Evolutionary conservation across 768 basidiomycete genomes (phyloP).

Genomic region (Baorangia bicolor): DNA sequence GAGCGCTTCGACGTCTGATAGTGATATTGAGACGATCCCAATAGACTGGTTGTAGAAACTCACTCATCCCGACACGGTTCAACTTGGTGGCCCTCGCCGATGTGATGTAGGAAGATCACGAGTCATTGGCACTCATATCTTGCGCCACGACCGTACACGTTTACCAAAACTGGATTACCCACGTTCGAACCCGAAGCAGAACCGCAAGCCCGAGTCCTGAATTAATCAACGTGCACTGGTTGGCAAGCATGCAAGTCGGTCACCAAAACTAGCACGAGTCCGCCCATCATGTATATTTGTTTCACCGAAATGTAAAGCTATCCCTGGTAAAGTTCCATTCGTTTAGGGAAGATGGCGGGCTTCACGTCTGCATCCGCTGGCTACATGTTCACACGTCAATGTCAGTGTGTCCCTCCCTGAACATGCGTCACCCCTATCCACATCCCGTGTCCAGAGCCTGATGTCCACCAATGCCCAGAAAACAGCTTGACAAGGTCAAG

Average conservation of each 20-base stretch:
- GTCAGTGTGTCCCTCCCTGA: not conserved
- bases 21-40: not conserved
- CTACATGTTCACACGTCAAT: not conserved
- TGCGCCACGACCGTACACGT: not conserved
- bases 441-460: not conserved
- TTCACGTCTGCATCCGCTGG: not conserved
- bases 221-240: too few relatives aligned
- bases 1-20: constrained; percentile 67
- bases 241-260: too few relatives aligned
- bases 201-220: not conserved
- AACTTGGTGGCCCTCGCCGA: not conserved
- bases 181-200: not conserved
- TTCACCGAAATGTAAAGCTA: not conserved
- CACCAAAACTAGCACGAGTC: not conserved
- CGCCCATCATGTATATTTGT: not conserved
- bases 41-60: not conserved
- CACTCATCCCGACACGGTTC: constrained; percentile 22
- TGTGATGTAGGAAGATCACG: not conserved
- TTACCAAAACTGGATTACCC: not conserved
- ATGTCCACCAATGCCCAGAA: not conserved
- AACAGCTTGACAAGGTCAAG: too few relatives aligned
- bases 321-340: not conserved
- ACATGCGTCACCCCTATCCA: not conserved
- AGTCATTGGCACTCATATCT: not conserved
- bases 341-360: not conserved